Evolutionary conservation across 257 asterid genomes (phyloP), one percentile per base, ranked within the genome.

Genomic region (Salvia splendens): DNA sequence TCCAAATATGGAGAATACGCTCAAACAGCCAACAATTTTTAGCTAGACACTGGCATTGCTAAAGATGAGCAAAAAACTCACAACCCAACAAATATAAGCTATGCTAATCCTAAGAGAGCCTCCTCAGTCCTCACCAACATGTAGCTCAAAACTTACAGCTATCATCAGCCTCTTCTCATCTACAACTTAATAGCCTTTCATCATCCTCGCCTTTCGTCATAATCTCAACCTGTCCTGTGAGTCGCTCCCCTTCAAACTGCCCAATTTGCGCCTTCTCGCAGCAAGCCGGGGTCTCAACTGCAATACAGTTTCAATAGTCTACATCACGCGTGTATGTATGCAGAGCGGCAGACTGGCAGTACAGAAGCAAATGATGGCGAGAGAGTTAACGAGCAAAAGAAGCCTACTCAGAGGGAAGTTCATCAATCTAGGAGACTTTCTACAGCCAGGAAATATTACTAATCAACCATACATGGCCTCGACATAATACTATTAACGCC

Each of bases 201-300:
- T 56, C 60, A 15, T 24, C 41, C 33, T 40, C 66, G 6, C 28
- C 5, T 52, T 59, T 14, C 62, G 24, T 41, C 61, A 47, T 24
- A n/a, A 46, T 48, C 41, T 28, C 43, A 50, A 35, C 50, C n/a
- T 32, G 38, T 62, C 74, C 42, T 68, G 80, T 28, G 79, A 73
- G 53, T 75, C 68, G 38, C 24, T 66, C 40, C 80, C 69, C 78
- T 80, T 83, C 33, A 57, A 67, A 67, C 75, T 24, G 28, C 80
- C 80, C 79, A 81, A 14, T 74, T 68, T 85, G 70, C 86, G 88
- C 74, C 80, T 84, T 75, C 81, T 85, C 49, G 81, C 87, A 50
- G 81, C 81, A 51, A 82, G 79, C 76, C 82, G 84, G 8, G 92
- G 92, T 82, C 83, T 82, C 86, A 84, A 69, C 98, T 91, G 81